Conservation (phyloP, 2,329 filamentous ascomycete genomes). For the Huntiella bhutanensis region DNA sequence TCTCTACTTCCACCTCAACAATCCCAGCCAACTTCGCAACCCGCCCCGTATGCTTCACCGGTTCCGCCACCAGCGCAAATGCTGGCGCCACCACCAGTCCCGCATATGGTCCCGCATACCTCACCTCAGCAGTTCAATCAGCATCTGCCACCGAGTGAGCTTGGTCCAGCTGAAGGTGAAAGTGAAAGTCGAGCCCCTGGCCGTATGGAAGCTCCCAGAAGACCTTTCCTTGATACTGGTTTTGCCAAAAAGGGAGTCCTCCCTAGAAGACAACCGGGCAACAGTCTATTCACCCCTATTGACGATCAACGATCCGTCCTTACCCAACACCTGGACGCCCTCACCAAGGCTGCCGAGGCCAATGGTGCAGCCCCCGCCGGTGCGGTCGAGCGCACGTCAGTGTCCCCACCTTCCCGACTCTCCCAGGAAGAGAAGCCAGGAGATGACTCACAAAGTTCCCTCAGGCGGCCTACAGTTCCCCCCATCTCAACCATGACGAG, state of each 20-base stretch:
- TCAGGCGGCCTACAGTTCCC: conserved; percentile 9
- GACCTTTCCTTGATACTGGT: conserved; percentile 27
- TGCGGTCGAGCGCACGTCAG: no score
- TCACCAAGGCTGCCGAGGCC: conserved; percentile 32
- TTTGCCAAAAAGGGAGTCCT: conserved; percentile 42
- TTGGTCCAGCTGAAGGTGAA: no score
- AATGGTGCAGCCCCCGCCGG: conserved; percentile 13
- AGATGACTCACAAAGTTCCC: conserved; percentile 18
- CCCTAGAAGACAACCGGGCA: conserved; percentile 44
- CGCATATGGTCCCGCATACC: conserved; percentile 23
- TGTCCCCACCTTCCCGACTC: no score
- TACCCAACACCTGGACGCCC: conserved; percentile 60
- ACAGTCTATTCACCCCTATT: conserved; percentile 87
- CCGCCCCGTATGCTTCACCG: conserved; percentile 31
- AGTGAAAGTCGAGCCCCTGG: conserved; percentile 22
- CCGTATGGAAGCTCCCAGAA: conserved; percentile 20
- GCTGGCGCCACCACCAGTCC: conserved; percentile 20
- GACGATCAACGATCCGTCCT: conserved; percentile 81
- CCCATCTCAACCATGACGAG: background rate
- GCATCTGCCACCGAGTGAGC: conserved; percentile 18
- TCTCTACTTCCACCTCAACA: conserved; percentile 27
- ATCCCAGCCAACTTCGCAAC: conserved; percentile 17
- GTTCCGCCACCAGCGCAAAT: conserved; percentile 29
- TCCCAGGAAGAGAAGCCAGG: no score
- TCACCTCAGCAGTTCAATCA: conserved; percentile 16